Evolutionary conservation across 805 yeast species (phyloP), one percentile per base, ranked within the genome.

Genomic region (Kregervanrija fluxuum): DNA sequence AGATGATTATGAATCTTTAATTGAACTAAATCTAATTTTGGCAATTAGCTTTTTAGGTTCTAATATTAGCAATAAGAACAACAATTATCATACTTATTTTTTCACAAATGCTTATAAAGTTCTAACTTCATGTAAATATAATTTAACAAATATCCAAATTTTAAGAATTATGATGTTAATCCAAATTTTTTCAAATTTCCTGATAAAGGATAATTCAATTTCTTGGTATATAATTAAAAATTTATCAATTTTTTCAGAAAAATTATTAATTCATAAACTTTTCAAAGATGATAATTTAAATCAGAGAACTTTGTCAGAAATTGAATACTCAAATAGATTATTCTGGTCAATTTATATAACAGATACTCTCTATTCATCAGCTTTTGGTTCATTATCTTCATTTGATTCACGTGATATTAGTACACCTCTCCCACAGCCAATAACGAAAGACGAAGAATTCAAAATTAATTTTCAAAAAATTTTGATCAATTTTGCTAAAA

Each of bases 21-120:
- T 74, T 49, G 75, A 77, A 56, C 50, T 76, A 10, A 70, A 68
- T 54, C 71, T 77, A 75, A 68, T 75, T 2, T 64, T 75, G 60
- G 77, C 79, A 5, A 71, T 75, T 36, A 81, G 82, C 4, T 61
- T 74, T 35, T 55, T 65, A 1, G 59, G 62, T 38, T 72, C 71
- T 44, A 68, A 68, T 48, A 45, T 65, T 6, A 68, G 65, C 15
- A 67, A 62, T 75, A 2, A 65, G 64, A 46, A 63, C 72, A 41
- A 50, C 75, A 35, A 42, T 74, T 28, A 54, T 75, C 77, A 76
- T 10, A 63, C 76, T 28, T 74, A 73, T 51, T 71, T 80, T 0
- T 71, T 72, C 41, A 74, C 73, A 52, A 78, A 75, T 48, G 71
- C 73, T 10, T 57, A 67, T 35, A 77, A 77, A 3, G 63, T 70